Evolutionary conservation across 2,329 filamentous ascomycete species (phyloP).

Genomic region (Colletotrichum coccodes): DNA sequence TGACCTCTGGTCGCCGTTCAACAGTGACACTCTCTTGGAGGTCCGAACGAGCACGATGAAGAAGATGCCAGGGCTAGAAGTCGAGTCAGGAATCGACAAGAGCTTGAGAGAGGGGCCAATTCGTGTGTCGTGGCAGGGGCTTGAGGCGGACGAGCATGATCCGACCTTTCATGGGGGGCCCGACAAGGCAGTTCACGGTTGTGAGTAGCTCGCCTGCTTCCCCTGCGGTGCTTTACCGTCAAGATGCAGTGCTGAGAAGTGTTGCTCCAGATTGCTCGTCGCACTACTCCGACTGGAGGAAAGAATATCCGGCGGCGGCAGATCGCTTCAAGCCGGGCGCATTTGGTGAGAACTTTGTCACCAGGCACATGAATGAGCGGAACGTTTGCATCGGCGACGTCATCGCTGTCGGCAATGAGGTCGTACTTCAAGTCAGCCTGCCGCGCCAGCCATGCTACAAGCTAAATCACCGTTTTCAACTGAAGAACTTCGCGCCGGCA

Average conservation of each 20-base stretch:
- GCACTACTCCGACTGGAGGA: constrained; percentile 67
- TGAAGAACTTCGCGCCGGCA: constrained; percentile 69
- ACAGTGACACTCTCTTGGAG: constrained; percentile 62
- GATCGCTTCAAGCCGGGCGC: constrained; percentile 65
- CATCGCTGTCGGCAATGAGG: constrained; percentile 59
- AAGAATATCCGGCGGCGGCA: constrained; percentile 61
- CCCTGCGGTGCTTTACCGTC: neutral
- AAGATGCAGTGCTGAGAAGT: neutral
- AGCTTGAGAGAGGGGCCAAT: constrained; percentile 52
- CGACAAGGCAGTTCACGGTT: constrained; percentile 72
- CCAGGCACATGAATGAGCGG: constrained; percentile 66
- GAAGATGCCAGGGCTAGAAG: constrained; percentile 59
- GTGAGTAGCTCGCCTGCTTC: constrained; percentile 46
- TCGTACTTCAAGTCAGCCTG: constrained; percentile 67
- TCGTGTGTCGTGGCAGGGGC: constrained; percentile 57
- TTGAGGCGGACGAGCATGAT: constrained; percentile 71
- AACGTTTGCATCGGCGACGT: constrained; percentile 75
- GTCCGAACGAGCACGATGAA: constrained; percentile 68
- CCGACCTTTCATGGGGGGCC: constrained; percentile 68
- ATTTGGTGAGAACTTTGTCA: constrained; percentile 74
- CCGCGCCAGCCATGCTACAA: constrained; percentile 76
- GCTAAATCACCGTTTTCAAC: constrained; percentile 73
- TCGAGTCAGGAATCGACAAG: constrained; percentile 69
- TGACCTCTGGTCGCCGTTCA: constrained; percentile 54
- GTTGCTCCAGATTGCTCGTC: constrained; percentile 61